Evolutionary conservation across 345 rosid species (phyloP).

Genomic region (Clausena lansium): DNA sequence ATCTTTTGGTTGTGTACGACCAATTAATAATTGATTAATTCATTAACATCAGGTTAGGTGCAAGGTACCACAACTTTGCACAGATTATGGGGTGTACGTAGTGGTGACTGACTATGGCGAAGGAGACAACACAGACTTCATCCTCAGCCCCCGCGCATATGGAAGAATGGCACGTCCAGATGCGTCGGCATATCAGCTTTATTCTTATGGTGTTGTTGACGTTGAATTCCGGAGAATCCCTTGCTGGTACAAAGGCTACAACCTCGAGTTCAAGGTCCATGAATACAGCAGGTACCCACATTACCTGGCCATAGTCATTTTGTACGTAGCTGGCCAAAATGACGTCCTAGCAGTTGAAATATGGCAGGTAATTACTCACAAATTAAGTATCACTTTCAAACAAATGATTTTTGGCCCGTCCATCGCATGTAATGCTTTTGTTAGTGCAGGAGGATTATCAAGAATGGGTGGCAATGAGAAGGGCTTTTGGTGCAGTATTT

Average conservation of each 20-base stretch:
- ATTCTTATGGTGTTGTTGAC: slow-evolving; percentile 70
- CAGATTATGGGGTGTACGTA: slow-evolving; percentile 55
- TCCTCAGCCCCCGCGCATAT: slow-evolving; percentile 69
- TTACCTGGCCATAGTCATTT: slow-evolving; percentile 58
- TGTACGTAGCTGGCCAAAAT: slow-evolving; percentile 51
- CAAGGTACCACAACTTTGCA: slow-evolving; percentile 57
- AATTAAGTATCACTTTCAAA: too few species aligned
- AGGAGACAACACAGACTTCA: slow-evolving; percentile 76
- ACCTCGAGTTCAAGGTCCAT: slow-evolving; percentile 57
- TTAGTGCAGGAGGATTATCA: slow-evolving; percentile 50
- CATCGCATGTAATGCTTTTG: too few species aligned
- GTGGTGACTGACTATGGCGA: slow-evolving; percentile 86
- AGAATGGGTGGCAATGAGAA: slow-evolving; percentile 72
- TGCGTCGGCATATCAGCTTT: slow-evolving; percentile 38
- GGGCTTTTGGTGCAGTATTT: slow-evolving; percentile 68
- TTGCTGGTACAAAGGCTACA: slow-evolving; percentile 48
- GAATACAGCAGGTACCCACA: slow-evolving; percentile 62
- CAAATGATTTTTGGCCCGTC: too few species aligned
- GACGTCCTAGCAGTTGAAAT: slow-evolving; percentile 61
- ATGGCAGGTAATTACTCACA: slow-evolving; percentile 47
- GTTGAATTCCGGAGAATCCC: slow-evolving; percentile 69
- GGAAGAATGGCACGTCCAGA: slow-evolving; percentile 47
- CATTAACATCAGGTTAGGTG: slow-evolving; percentile 60
- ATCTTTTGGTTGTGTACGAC: background rate
- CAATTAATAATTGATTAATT: background rate